Evolutionary conservation across 2,329 filamentous ascomycete species (phyloP), one percentile per base, ranked within the genome.

Genomic region (Diaporthe sp.): DNA sequence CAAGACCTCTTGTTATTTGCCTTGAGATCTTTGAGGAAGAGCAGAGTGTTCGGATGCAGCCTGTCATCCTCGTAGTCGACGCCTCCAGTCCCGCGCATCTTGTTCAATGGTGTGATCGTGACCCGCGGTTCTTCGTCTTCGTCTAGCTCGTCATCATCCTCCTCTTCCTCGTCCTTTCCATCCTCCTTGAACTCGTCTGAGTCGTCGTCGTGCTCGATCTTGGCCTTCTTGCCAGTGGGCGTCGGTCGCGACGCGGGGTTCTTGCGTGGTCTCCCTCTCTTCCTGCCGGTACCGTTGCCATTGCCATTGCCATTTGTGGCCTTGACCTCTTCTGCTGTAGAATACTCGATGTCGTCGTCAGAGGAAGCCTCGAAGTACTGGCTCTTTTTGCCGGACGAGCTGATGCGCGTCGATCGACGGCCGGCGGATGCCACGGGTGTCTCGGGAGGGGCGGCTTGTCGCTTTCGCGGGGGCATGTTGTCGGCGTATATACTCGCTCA

Each of bases 21-120:
- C 80, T 90, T 91, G 51, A 93, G 85, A 71, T 92, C 90, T 55
- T 83, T 84, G 53, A 93, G 84, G 78, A 92, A 92, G 1, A 87
- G 82, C 61, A 92, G 77, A 0, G 91, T 92, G 76, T 92, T 92
- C 39, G 85, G 85, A 78, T 92, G 91, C 6, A 92, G 76, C 37
- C 83, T 87, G 31, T 86, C 82, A 51, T 91, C 88, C 47, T 85
- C 85, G 75, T 92, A 92, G 2, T 87, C 83, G 20, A 87, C 80
- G 17, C 84, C 86, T 6, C 83, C 84, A 0, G 82, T 81, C 22
- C 85, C 84, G 31, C 86, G 84, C 49, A 88, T 78, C 77, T 86
- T 80, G 53, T 85, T 84, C 34, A 85, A 79, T 2, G 86, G 85
- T 37, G 85, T 85, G 77, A 88, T 85, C 1, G 83, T 86, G 22